Evolutionary conservation across 225 moss, liverwort and hornwort species (phyloP), one percentile per base, ranked within the genome.

Genomic region (Ulota crispa): DNA sequence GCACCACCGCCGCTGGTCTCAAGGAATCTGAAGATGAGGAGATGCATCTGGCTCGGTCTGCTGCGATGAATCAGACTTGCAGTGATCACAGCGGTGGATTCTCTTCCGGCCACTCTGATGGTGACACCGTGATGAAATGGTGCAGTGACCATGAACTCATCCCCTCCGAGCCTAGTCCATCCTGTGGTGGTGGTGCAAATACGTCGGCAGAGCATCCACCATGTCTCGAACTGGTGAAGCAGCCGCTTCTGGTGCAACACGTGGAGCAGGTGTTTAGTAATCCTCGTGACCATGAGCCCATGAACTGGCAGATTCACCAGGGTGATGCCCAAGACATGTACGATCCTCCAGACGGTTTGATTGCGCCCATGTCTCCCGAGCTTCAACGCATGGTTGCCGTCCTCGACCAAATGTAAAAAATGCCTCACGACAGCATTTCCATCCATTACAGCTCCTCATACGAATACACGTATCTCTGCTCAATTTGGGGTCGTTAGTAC

Each of bases 301-400:
- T 91, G 85, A 80, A 83, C 72, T 95, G 92, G 95, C 95, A 91
- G 84, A 86, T 93, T 21, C 93, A 92, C 77, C 90, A 85, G 63
- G 83, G 87, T 19, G 72, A 84, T 30, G 88, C 86, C 60, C 90
- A 92, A 73, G 95, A 94, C 59, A 81, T 91, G 76, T 89, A 91
- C 65, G 88, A 88, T 37, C 84, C 89, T 50, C 13, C 87, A 0
- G 89, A 87, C 43, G 84, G 80, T 24, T 70, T 88, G 53, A 68
- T 83, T 70, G 67, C 86, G 42, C 83, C 89, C 68, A 95, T 95
- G 94, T 95, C 95, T 7, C 94, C 92, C 13, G 94, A 94, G 87
- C 89, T 94, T 39, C 93, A 91, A 85, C 87, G 90, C 64, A 93
- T 96, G 80, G 90, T 93, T 55, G 93, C 93, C 32, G 92, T 94